These are phyloP conservation scores for Phalaenopsis hybrid DNA, from an alignment of 116 monocot species.

Conservation along the genomic window DNA sequence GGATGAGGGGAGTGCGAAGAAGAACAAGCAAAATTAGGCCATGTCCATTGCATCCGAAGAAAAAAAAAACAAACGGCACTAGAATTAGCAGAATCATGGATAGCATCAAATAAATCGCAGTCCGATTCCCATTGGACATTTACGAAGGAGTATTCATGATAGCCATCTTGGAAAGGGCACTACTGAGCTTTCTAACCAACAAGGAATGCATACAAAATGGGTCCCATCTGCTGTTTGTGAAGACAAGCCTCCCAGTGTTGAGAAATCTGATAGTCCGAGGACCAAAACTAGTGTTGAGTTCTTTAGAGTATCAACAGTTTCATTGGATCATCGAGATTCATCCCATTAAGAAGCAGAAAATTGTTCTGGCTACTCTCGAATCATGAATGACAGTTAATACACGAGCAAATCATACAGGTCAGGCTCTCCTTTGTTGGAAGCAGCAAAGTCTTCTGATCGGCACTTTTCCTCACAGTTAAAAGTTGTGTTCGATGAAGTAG, in stretches of 20 bases:
- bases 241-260: constrained; percentile 10
- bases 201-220: constrained; percentile 24
- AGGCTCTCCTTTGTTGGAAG: too few relatives aligned
- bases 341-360: constrained; percentile 9
- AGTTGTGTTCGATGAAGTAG: too few relatives aligned
- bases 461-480: constrained; percentile 13
- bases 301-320: constrained; percentile 22
- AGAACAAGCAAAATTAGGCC: constrained; percentile 33
- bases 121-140: constrained; percentile 16
- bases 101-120: constrained; percentile 8
- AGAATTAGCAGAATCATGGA: constrained; percentile 29
- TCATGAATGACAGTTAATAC: too few relatives aligned
- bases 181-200: constrained; percentile 20
- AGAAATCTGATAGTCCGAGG: constrained; percentile 9
- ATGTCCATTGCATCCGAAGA: constrained; percentile 25
- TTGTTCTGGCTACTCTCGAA: constrained; percentile 4
- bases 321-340: constrained; percentile 24
- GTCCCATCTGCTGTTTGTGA: too few relatives aligned
- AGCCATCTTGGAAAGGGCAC: constrained; percentile 13
- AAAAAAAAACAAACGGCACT: constrained; percentile 18
- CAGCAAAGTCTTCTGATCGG: not conserved
- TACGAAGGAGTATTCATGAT: constrained; percentile 10
- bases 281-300: constrained; percentile 15
- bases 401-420: too few relatives aligned
- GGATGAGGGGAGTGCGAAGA: constrained; percentile 41